Percentiles rank a stretch among this genome's conserved stretches.
Evolutionary conservation across 257 asterid species (phyloP).

Genomic region (Solanum neorickii): DNA sequence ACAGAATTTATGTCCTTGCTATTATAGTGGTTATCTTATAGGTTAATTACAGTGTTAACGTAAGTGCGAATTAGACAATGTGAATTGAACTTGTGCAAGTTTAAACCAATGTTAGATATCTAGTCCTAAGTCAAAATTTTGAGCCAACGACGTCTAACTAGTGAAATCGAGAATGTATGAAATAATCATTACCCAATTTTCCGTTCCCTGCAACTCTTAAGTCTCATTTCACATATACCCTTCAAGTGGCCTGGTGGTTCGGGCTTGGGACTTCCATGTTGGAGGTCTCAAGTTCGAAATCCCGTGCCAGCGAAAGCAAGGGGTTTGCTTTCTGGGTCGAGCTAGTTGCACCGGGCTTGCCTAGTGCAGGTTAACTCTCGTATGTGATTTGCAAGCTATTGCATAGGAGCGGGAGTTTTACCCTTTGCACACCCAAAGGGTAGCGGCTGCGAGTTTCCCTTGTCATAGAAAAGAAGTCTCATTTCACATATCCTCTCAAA

Average conservation of each 20-base stretch:
- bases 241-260: too few relatives aligned
- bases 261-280: too few relatives aligned
- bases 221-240: background rate
- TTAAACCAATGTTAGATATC: background rate
- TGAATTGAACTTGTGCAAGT: background rate
- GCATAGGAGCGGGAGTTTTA: too few relatives aligned
- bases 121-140: background rate
- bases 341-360: too few relatives aligned
- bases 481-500: background rate
- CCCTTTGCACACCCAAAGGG: too few relatives aligned
- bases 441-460: too few relatives aligned
- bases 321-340: too few relatives aligned
- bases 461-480: background rate
- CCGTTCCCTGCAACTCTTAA: background rate
- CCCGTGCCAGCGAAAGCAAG: too few relatives aligned
- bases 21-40: background rate
- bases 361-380: too few relatives aligned
- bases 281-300: too few relatives aligned
- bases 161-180: background rate
- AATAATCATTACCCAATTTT: background rate
- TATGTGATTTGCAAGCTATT: too few relatives aligned
- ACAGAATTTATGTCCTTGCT: background rate
- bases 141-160: background rate
- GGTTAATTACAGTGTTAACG: background rate
- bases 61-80: background rate